A percentile compares a stretch with the other conserved stretches of the same genome.
Evolutionary conservation across 352 stramenopile species (phyloP).

Genomic region (Phytophthora sojae): DNA sequence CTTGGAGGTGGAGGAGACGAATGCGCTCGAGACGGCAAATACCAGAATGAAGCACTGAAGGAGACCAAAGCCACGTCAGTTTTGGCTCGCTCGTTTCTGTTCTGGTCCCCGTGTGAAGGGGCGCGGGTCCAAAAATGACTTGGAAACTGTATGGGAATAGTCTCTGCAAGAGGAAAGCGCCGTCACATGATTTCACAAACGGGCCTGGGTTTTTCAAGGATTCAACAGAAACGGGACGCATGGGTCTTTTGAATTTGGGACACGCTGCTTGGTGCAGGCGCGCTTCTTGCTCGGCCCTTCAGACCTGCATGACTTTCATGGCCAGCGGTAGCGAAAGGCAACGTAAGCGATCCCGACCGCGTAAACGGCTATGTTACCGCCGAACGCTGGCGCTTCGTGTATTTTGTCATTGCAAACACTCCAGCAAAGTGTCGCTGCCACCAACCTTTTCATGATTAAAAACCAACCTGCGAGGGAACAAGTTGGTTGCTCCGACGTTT

Average conservation of each 20-base stretch:
- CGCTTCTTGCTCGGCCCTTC: too few relatives aligned
- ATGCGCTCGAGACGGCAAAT: slow-evolving; percentile 35
- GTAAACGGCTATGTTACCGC: slow-evolving; percentile 14
- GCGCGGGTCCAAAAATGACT: slow-evolving; percentile 1
- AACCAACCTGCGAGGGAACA: too few relatives aligned
- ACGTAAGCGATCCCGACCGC: neutral
- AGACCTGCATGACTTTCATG: neutral
- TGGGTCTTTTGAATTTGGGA: slow-evolving; percentile 9
- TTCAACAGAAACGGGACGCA: neutral
- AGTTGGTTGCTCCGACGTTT: neutral
- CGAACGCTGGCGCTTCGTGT: too few relatives aligned
- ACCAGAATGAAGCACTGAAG: slow-evolving; percentile 29
- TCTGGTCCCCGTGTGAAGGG: slow-evolving; percentile 7
- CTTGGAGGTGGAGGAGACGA: slow-evolving; percentile 3
- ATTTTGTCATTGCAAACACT: too few relatives aligned
- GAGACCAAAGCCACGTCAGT: slow-evolving; percentile 28
- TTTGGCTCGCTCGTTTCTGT: slow-evolving; percentile 1
- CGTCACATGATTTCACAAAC: slow-evolving; percentile 21
- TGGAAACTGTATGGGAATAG: slow-evolving; percentile 9
- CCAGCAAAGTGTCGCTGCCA: too few relatives aligned
- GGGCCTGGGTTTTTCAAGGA: slow-evolving; percentile 16
- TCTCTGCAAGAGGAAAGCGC: too few relatives aligned
- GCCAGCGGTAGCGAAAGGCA: neutral
- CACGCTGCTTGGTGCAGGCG: slow-evolving; percentile 20
- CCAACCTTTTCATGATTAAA: too few relatives aligned